phyloP scores from a whole-genome alignment of 2,329 filamentous ascomycete genomes.

The Pestalotiopsis fici region DNA sequence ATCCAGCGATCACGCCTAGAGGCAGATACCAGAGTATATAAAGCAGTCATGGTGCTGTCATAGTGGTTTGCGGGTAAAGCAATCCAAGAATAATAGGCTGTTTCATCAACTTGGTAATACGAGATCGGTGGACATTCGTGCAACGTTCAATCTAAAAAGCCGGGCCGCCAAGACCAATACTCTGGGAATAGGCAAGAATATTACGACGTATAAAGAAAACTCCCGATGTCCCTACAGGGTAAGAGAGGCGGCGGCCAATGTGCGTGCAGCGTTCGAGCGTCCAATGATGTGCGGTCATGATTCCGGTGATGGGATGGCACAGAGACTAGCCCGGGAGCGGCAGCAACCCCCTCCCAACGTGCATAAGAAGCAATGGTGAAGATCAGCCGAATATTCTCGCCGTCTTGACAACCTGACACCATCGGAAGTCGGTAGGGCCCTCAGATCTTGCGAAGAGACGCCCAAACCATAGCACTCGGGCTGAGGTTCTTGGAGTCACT shows the following conservation, averaged over 20 bases:
- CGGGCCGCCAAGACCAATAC: neutral
- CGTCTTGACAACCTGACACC: neutral
- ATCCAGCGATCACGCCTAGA: neutral
- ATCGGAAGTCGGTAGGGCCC: neutral
- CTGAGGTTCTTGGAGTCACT: neutral
- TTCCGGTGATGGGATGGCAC: neutral
- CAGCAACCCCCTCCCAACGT: neutral
- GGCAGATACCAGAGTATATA: neutral
- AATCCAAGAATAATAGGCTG: neutral
- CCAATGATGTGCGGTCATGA: neutral
- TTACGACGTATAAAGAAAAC: neutral
- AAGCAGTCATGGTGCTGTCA: neutral
- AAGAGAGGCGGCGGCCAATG: neutral
- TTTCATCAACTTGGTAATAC: conserved; percentile 7
- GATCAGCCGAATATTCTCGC: neutral
- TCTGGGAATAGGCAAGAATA: neutral
- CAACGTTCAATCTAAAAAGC: neutral
- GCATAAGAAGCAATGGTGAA: neutral
- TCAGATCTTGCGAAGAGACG: neutral
- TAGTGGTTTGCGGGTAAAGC: neutral
- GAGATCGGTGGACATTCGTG: neutral
- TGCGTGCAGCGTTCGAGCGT: neutral
- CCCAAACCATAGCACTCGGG: neutral
- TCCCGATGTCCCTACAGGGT: neutral
- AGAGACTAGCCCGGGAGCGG: too few relatives aligned